Base-by-base conservation (phyloP, 202 grass and related monocot genomes). In the Digitaria exilis region DNA sequence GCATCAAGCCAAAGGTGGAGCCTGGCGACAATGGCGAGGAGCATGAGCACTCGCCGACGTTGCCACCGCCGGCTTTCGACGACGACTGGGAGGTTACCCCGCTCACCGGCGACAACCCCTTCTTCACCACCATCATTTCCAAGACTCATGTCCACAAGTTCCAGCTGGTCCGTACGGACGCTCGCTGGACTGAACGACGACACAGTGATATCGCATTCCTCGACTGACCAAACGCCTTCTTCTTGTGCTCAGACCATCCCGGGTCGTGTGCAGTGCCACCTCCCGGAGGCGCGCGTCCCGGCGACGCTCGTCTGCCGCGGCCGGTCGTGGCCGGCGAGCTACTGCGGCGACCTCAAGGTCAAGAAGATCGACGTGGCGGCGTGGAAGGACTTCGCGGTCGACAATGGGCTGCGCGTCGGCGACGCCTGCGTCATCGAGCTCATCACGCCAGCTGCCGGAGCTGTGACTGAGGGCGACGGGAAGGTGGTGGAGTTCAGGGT, bases 371-470 rank as follows among this genome's bases (percentile, higher is more conserved):
- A 79, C 29, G 11, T 4, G 3, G 81, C 6, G 3, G 81, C 10
- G 49, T 92, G 87, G 87, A 73, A 22, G 79, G 43, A 58, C 64
- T 92, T 92, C 11, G 77, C 72, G 5, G 45, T 70, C 0, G 91
- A 79, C 77, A 90, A 89, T 61, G 49, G 28, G 4, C 84, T 92
- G 51, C 81, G 55, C 43, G 12, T 92, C 1, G 84, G 82, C 0
- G 90, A 92, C 4, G 84, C 84, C 17, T 87, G 87, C 62, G 50
- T 90, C 69, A 78, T 92, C 46, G 80, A 92, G 78, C 61, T 92
- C 43, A 5, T 86, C 43, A 2, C 7, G 66, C 22, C 65, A 21
- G 6, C 28, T 22, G 63, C 39, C 34, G 59, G 48, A n/a, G 0
- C 31, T 24, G 7, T 39, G 24, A 2, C 1, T 5, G 51, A 9